phyloP scores from a whole-genome alignment of 495 filamentous ascomycete genomes.

The Penicillium cosmopolitanum region DNA sequence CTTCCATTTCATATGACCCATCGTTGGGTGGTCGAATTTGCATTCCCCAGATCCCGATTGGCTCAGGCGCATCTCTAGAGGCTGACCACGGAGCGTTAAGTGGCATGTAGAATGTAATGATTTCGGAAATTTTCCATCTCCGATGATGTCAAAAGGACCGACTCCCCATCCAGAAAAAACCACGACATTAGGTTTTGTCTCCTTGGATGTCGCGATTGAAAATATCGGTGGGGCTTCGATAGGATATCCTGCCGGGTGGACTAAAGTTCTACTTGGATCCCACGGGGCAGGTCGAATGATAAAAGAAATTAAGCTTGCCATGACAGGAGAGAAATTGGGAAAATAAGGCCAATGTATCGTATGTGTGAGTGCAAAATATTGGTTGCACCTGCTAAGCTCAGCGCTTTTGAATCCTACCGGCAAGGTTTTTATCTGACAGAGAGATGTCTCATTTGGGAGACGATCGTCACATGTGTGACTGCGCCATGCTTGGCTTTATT shows the following conservation, averaged over 20 bases:
- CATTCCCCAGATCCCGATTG: conserved; percentile 5
- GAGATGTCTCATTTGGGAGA: not conserved
- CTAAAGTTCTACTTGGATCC: conserved; percentile 8
- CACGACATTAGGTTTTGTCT: not conserved
- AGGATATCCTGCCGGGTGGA: conserved; percentile 15
- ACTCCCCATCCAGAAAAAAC: not conserved
- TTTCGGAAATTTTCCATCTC: conserved; percentile 1
- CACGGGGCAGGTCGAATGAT: conserved; percentile 10
- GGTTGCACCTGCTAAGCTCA: not conserved
- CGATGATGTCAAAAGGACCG: conserved; percentile 11
- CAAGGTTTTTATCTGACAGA: too few species aligned
- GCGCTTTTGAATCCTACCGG: not conserved
- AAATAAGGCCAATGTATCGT: not conserved
- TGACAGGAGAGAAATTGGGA: not conserved
- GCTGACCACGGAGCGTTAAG: conserved; percentile 8
- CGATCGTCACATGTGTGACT: not conserved
- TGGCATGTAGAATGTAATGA: conserved; percentile 6
- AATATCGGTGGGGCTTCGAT: conserved; percentile 11
- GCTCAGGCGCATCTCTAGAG: conserved; percentile 5
- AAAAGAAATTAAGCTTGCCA: not conserved
- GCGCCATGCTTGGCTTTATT: conserved; percentile 2
- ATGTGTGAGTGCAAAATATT: too few species aligned
- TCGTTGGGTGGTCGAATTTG: conserved; percentile 1
- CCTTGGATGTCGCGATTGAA: conserved; percentile 6
- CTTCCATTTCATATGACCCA: conserved; percentile 4